These are phyloP conservation scores for Colletotrichum gigasporum DNA, from an alignment of 2,329 filamentous ascomycete species.

Conservation along the genomic window DNA sequence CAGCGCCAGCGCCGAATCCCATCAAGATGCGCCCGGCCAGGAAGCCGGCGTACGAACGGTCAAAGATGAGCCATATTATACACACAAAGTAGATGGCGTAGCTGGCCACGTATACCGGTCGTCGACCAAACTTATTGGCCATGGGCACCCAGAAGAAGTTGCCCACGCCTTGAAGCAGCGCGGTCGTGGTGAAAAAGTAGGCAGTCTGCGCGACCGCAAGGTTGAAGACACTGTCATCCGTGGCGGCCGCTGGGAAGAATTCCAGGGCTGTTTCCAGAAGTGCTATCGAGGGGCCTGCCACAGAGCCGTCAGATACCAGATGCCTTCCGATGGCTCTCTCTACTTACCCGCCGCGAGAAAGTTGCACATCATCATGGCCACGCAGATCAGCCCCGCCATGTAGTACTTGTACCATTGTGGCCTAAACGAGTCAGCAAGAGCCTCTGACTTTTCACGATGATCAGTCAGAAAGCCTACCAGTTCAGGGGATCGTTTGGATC, in stretches of 20 bases:
- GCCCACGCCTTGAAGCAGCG: constrained; percentile 58
- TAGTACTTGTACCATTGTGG: constrained; percentile 58
- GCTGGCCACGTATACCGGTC: constrained; percentile 53
- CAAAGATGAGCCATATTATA: constrained; percentile 54
- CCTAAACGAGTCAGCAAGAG: constrained; percentile 39
- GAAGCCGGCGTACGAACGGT: constrained; percentile 50
- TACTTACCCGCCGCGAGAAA: constrained; percentile 60
- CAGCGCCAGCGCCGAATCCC: constrained; percentile 62
- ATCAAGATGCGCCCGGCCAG: constrained; percentile 59
- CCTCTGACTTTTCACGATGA: not conserved
- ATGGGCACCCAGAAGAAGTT: constrained; percentile 58
- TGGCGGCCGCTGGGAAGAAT: constrained; percentile 52
- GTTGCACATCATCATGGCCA: constrained; percentile 65
- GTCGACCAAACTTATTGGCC: constrained; percentile 55
- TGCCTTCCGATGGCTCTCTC: not conserved
- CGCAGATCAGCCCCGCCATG: constrained; percentile 57
- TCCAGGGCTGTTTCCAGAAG: constrained; percentile 56
- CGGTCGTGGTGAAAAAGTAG: constrained; percentile 63
- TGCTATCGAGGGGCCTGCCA: constrained; percentile 55
- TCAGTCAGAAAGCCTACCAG: constrained; percentile 48
- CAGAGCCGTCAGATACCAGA: not conserved
- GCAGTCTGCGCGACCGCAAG: constrained; percentile 52
- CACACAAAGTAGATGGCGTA: constrained; percentile 53
- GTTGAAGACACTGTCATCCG: constrained; percentile 38
- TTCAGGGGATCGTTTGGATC: constrained; percentile 63